These are phyloP conservation scores for Suillus sp. DNA, from an alignment of 768 basidiomycete genomes.

Conservation along the genomic window DNA sequence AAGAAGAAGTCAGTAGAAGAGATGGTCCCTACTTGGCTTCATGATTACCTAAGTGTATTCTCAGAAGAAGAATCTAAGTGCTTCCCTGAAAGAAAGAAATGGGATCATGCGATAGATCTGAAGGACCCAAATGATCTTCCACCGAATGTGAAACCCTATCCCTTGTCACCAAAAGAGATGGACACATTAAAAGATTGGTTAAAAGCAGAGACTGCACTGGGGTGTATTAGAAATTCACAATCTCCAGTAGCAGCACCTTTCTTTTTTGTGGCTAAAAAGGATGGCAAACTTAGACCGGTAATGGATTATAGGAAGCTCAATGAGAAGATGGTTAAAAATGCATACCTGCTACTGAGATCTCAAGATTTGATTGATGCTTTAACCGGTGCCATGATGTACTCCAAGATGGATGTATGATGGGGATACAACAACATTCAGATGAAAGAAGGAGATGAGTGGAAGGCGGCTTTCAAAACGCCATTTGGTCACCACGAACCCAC, in stretches of 20 bases:
- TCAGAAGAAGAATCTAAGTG: conserved; percentile 5
- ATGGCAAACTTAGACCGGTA: conserved; percentile 15
- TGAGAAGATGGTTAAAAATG: conserved; percentile 14
- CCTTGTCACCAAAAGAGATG: conserved; percentile 2
- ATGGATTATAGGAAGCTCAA: conserved; percentile 21
- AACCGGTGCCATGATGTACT: conserved; percentile 5
- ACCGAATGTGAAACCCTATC: neutral
- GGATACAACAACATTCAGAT: conserved; percentile 23
- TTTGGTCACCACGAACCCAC: conserved; percentile 41
- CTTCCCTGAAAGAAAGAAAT: conserved; percentile 9
- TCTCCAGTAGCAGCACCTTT: conserved; percentile 16
- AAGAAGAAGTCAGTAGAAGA: neutral
- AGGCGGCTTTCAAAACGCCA: conserved; percentile 41
- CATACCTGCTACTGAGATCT: neutral
- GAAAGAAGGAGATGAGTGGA: conserved; percentile 44
- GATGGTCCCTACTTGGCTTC: neutral
- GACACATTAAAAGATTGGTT: conserved; percentile 10
- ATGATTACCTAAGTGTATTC: neutral
- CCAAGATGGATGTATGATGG: conserved; percentile 9
- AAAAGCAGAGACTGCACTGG: conserved; percentile 14
- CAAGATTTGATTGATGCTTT: neutral
- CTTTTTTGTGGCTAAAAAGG: conserved; percentile 16
- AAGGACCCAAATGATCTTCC: neutral
- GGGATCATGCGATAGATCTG: conserved; percentile 15
- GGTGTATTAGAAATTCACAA: conserved; percentile 17